Evolutionary conservation across 176 grass and related monocot species (phyloP), one percentile per base, ranked within the genome.

Genomic region (Themeda triandra): DNA sequence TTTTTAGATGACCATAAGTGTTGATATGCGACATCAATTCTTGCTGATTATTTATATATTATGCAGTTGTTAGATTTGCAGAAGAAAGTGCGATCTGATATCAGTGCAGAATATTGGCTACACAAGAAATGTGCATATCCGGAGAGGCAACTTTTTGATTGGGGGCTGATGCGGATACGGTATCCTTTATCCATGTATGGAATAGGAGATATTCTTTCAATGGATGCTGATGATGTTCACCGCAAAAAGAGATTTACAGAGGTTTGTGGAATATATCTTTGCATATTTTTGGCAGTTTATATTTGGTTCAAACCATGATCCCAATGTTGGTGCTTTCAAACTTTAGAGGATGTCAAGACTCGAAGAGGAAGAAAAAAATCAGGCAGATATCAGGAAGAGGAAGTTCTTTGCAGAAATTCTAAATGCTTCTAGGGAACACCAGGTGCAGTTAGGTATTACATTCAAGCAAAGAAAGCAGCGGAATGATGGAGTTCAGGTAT

Each of bases 331-430:
- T 73, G 40, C 77, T 67, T 71, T 23, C 13, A 6, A 85, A 86
- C 54, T 71, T 77, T 63, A 99, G 96, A 96, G 96, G 75, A 89
- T 99, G 49, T 92, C 88, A 83, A 99, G 90, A 84, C 73, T 99
- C 15, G 91, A 99, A 83, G 96, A 96, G 87, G 96, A 99, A 80
- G 96, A 99, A 87, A 99, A 99, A 64, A 94, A 89, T 67, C 91
- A 87, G 78, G 63, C 73, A 32, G 96, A 99, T 90, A 92, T 85
- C 28, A 92, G 84, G 75, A 99, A 96, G 84, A 96, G 96, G 75
- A 96, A 94, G 74, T 99, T 99, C 73, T 99, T 99, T 92, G 41
- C 91, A 66, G 93, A 99, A 91, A 91, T 99, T 91, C 88, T 99
- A 65, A 96, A 99, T n/a, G 86, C 94, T 87, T 92, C 78, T 69